Evolutionary conservation across 2,329 filamentous ascomycete genomes (phyloP).

Genomic region (Taxawa tesnikishii): DNA sequence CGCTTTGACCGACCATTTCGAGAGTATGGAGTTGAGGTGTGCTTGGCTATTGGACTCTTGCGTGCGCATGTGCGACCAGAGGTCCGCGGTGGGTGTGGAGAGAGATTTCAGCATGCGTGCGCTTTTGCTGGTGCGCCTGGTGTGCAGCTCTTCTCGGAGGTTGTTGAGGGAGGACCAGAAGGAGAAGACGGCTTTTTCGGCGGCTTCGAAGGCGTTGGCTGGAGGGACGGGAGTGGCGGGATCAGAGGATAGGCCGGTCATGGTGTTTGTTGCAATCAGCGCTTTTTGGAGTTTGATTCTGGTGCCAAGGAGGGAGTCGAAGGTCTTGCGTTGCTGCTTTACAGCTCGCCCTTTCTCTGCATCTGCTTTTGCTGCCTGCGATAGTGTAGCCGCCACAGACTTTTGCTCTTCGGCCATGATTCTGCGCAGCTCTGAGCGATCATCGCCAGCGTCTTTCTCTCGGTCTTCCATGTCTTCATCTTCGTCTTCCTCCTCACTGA

Average conservation of each 20-base stretch:
- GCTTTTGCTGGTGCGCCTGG: conserved; percentile 30
- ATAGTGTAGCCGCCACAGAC: conserved; percentile 50
- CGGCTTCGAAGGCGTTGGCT: conserved; percentile 50
- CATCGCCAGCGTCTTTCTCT: conserved; percentile 23
- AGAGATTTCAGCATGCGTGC: conserved; percentile 33
- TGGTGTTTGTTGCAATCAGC: conserved; percentile 67
- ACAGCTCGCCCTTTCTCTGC: conserved; percentile 77
- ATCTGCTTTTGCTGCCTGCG: conserved; percentile 60
- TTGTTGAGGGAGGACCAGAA: conserved; percentile 72
- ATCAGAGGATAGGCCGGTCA: conserved; percentile 29
- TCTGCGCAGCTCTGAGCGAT: conserved; percentile 49
- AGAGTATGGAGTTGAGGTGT: conserved; percentile 59
- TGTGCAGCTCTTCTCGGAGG: conserved; percentile 50
- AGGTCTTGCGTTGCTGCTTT: conserved; percentile 71
- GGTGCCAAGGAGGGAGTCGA: conserved; percentile 78
- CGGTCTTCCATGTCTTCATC: conserved; percentile 21
- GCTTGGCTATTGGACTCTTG: conserved; percentile 49
- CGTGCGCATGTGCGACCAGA: conserved; percentile 61
- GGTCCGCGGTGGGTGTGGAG: conserved; percentile 47
- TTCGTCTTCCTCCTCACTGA: conserved; percentile 33
- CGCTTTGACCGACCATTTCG: conserved; percentile 84
- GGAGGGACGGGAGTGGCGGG: conserved; percentile 23
- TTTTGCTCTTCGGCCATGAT: conserved; percentile 59
- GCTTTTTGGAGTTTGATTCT: conserved; percentile 91
- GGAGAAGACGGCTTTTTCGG: conserved; percentile 73